Evolutionary conservation across 106 monocot species (phyloP), one percentile per base, ranked within the genome.

Genomic region (Dactylorhiza incarnata): DNA sequence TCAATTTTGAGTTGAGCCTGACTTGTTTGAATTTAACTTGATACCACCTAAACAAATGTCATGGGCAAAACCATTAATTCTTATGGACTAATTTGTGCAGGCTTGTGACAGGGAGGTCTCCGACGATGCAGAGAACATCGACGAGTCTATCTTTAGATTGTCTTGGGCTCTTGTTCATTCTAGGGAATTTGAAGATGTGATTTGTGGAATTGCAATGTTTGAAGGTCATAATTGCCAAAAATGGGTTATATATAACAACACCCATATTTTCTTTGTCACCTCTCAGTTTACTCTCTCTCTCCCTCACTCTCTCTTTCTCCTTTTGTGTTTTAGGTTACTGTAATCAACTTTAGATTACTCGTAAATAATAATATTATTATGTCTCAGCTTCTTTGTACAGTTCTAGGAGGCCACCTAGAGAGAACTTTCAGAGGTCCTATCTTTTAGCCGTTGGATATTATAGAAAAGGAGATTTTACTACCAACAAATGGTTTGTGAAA

Each of bases 161-260:
- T 93, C 96, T 14, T 97, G 96, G 96, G 83, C 96, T 74, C 96
- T 97, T 76, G 96, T 97, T 68, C 96, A 97, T 77, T 93, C 96
- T 37, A 88, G 86, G 78, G 86, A 93, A 15, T 71, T 89, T 22
- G 96, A 93, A 71, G 96, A 97, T 84, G 96, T 97, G 72, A 89
- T 89, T 65, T 84, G 96, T 61, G 96, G 93, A 26, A 93, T 97
- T 43, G 93, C 72, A 56, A 97, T 97, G 96, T 89, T 97, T 58
- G 91, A 97, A 91, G 96, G 96, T 80, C 7, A 56, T 24, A 56
- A 61, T n/a, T n/a, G n/a, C n/a, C n/a, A n/a, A n/a, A n/a, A n/a
- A n/a, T n/a, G n/a, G n/a, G n/a, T n/a, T 55, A 37, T n/a, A 52
- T 37, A 23, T 23, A 73, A 12, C 6, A 73, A 24, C 1, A 51